Evolutionary conservation across 805 yeast species (phyloP).

Genomic region (Pichia insulana): DNA sequence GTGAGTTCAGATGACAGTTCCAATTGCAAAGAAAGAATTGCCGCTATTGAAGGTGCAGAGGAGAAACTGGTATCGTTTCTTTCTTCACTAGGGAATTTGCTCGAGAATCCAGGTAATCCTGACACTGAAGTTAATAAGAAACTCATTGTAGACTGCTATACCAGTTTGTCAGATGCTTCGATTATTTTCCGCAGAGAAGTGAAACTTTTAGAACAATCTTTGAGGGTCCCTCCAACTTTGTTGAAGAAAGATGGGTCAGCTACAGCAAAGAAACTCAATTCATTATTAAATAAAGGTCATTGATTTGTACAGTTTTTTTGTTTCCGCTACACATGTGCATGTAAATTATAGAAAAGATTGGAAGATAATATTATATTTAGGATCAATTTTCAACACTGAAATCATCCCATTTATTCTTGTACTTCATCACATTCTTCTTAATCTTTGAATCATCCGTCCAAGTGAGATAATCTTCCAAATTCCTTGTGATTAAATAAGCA

Average conservation of each 20-base stretch:
- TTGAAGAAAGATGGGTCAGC: neutral
- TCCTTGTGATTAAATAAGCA: conserved; percentile 86
- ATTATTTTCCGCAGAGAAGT: neutral
- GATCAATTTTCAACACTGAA: conserved; percentile 27
- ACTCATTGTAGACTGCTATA: neutral
- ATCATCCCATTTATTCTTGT: conserved; percentile 66
- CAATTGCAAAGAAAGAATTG: neutral
- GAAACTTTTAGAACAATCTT: neutral
- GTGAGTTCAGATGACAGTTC: neutral
- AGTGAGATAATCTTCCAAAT: conserved; percentile 91
- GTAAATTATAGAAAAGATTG: no score
- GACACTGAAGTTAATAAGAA: neutral
- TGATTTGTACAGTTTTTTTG: no score
- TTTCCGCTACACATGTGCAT: no score
- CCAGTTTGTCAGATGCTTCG: neutral
- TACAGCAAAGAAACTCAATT: neutral
- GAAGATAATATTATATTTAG: no score
- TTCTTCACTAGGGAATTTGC: neutral
- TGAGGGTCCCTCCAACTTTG: neutral
- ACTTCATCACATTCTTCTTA: conserved; percentile 78
- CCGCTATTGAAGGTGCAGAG: neutral
- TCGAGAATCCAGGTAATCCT: neutral
- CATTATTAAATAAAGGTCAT: neutral
- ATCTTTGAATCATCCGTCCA: conserved; percentile 98
- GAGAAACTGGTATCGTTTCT: neutral